Evolutionary conservation across 805 yeast species (phyloP).

Genomic region (Myxozyma geophila): DNA sequence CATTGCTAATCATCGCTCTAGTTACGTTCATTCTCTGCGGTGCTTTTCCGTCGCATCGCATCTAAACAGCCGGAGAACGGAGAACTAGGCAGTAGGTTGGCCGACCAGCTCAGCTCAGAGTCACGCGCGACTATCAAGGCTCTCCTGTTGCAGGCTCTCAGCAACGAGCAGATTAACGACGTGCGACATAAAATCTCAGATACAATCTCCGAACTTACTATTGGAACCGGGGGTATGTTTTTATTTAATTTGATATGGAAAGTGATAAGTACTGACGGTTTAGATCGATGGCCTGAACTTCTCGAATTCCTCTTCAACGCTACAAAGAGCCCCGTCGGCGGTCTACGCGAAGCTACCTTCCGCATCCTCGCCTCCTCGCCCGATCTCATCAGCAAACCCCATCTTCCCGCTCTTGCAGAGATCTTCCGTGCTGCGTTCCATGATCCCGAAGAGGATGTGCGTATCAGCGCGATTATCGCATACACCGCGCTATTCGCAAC

Average conservation of each 20-base stretch:
- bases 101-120: slow-evolving; percentile 67
- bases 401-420: slow-evolving; percentile 62
- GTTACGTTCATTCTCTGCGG: slow-evolving; percentile 73
- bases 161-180: slow-evolving; percentile 64
- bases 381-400: slow-evolving; percentile 65
- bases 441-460: slow-evolving; percentile 78
- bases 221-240: slow-evolving; percentile 41
- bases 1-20: slow-evolving; percentile 3
- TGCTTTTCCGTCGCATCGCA: slow-evolving; percentile 84
- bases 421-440: slow-evolving; percentile 80
- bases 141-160: slow-evolving; percentile 73
- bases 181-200: slow-evolving; percentile 92
- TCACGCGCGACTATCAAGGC: slow-evolving; percentile 66
- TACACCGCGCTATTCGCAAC: slow-evolving; percentile 87
- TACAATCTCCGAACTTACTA: slow-evolving; percentile 90
- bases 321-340: slow-evolving; percentile 57
- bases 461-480: slow-evolving; percentile 90
- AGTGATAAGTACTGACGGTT: too few species aligned
- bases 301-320: slow-evolving; percentile 76
- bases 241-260: neutral
- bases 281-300: slow-evolving; percentile 78
- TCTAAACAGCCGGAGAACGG: slow-evolving; percentile 64
- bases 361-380: slow-evolving; percentile 88
- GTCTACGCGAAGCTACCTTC: slow-evolving; percentile 86
- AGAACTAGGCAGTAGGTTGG: slow-evolving; percentile 73